Evolutionary conservation across 352 stramenopile genomes (phyloP).

Genomic region (Globisporangium radiosum): DNA sequence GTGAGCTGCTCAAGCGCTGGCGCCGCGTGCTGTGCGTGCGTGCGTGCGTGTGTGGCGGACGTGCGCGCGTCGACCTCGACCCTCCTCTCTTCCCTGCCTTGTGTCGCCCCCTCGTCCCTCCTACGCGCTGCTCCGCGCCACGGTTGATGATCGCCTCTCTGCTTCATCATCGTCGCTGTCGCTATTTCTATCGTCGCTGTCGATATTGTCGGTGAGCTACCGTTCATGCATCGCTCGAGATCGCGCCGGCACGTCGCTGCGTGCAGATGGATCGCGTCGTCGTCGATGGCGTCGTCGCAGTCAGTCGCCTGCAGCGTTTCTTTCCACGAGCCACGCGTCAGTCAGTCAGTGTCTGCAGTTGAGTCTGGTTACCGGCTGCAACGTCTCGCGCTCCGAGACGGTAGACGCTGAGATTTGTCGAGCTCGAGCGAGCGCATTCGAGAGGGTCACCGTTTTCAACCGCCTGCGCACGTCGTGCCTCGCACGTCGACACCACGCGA

Average conservation of each 20-base stretch:
- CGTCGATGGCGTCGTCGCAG: neutral
- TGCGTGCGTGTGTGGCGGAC: neutral
- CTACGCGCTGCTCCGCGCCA: neutral
- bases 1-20: neutral
- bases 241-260: neutral
- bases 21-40: slow-evolving; percentile 4
- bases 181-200: neutral
- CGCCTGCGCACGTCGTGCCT: neutral
- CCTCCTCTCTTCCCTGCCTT: neutral
- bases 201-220: neutral
- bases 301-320: neutral
- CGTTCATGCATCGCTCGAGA: neutral
- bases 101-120: no score
- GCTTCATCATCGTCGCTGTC: neutral
- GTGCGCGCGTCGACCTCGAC: slow-evolving; percentile 1
- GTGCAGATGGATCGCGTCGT: neutral
- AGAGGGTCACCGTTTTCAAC: no score
- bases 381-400: no score
- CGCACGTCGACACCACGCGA: neutral
- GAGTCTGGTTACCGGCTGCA: no score
- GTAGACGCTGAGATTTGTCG: no score
- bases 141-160: no score
- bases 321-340: neutral
- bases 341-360: no score
- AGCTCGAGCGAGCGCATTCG: no score